Percentiles rank a stretch among this genome's conserved stretches.
Conservation (phyloP, 495 filamentous ascomycete species). For the Xanthoparmelia taractica region DNA sequence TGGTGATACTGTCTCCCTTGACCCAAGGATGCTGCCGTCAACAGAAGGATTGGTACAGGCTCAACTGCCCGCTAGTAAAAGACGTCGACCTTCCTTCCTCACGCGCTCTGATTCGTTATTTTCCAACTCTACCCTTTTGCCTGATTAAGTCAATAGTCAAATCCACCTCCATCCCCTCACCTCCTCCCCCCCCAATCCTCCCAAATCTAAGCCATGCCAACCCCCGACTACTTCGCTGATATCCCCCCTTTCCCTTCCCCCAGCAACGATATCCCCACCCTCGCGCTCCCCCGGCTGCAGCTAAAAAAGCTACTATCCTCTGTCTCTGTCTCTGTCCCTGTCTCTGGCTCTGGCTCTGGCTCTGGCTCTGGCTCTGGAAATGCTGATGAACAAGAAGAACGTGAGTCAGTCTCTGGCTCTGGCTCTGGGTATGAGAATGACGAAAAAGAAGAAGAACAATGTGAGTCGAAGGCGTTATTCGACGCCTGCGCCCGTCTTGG, state of each 20-base stretch:
- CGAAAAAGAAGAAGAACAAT: not conserved
- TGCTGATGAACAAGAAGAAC: too few species aligned
- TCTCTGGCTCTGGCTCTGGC: too few species aligned
- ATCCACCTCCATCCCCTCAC: not conserved
- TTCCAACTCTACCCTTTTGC: too few species aligned
- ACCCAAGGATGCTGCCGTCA: not conserved
- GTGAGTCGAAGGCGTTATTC: slow-evolving; percentile 7
- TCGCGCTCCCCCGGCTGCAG: not conserved
- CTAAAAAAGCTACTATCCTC: not conserved
- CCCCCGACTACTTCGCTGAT: not conserved
- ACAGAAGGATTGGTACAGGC: not conserved
- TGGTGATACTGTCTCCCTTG: not conserved
- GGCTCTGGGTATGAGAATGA: too few species aligned
- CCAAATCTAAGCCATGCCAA: not conserved
- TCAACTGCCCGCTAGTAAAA: too few species aligned
- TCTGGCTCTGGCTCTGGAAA: too few species aligned
- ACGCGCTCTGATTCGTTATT: too few species aligned
- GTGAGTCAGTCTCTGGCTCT: too few species aligned
- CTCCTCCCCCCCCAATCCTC: not conserved
- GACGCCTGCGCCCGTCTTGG: not conserved
- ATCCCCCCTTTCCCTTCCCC: slow-evolving; percentile 10
- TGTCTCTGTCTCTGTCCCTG: too few species aligned
- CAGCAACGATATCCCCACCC: not conserved
- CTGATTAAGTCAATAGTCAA: too few species aligned
- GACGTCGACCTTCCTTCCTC: too few species aligned